These are phyloP conservation scores for Esteya vermicola DNA, from an alignment of 2,329 filamentous ascomycete genomes.

Conservation along the genomic window DNA sequence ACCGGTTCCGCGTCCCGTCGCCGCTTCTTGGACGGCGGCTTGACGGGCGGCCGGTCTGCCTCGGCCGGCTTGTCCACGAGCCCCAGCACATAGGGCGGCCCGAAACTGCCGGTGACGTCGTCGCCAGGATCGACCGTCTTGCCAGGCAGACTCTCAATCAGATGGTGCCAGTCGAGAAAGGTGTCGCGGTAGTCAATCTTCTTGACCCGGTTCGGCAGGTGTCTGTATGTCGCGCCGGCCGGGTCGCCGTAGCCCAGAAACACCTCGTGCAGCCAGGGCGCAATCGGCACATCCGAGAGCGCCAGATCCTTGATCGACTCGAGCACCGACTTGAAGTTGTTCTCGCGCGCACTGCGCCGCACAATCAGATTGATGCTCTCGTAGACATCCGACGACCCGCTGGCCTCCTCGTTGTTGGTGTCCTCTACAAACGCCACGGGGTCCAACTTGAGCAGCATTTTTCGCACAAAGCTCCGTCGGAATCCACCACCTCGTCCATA, in stretches of 20 bases:
- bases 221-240: constrained; percentile 71
- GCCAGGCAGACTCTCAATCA: constrained; percentile 78
- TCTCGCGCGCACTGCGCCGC: constrained; percentile 72
- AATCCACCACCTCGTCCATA: constrained; percentile 46
- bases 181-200: constrained; percentile 86
- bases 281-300: constrained; percentile 71
- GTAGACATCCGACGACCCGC: constrained; percentile 67
- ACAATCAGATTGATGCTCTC: constrained; percentile 74
- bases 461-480: constrained; percentile 45
- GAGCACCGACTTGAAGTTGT: constrained; percentile 91
- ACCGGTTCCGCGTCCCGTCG: constrained; percentile 61
- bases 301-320: constrained; percentile 82
- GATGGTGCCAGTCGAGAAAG: constrained; percentile 88
- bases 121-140: constrained; percentile 70
- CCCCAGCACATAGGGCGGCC: constrained; percentile 77
- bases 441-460: constrained; percentile 71
- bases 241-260: constrained; percentile 97
- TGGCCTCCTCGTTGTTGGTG: constrained; percentile 45
- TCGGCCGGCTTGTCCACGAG: constrained; percentile 36
- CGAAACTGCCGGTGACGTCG: constrained; percentile 58
- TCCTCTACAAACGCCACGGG: constrained; percentile 64
- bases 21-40: constrained; percentile 65
- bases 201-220: constrained; percentile 61
- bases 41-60: constrained; percentile 24
- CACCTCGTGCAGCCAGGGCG: constrained; percentile 88